Conservation (phyloP, 352 stramenopile species). For the Phytopythium sindhum region DNA sequence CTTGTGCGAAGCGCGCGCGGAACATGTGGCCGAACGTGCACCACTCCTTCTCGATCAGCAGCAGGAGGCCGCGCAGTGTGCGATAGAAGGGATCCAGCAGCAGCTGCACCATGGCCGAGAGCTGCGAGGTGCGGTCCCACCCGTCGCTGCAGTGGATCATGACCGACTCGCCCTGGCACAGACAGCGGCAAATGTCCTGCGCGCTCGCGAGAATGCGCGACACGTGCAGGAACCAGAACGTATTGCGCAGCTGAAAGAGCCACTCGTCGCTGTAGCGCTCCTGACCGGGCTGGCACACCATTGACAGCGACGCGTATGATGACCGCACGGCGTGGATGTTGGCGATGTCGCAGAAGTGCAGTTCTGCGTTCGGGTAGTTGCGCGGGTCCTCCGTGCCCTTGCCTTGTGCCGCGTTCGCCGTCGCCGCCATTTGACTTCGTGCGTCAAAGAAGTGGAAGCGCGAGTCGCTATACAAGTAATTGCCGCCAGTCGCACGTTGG, state of each 20-base stretch:
- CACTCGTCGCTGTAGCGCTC: conserved; percentile 80
- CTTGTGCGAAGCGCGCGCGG: conserved; percentile 93
- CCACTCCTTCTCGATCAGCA: conserved; percentile 99
- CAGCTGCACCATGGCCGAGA: conserved; percentile 94
- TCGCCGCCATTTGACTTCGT: conserved; percentile 80
- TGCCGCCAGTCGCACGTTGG: conserved; percentile 53
- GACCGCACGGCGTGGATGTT: conserved; percentile 99
- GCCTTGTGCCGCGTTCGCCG: conserved; percentile 79
- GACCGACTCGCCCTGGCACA: conserved; percentile 93
- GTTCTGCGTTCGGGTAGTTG: conserved; percentile 94
- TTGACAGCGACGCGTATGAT: conserved; percentile 75
- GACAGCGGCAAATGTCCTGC: conserved; percentile 92
- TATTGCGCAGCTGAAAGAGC: conserved; percentile 90
- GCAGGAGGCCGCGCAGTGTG: conserved; percentile 93
- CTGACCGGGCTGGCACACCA: conserved; percentile 72
- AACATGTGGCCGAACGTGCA: conserved; percentile 99
- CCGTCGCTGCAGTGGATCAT: conserved; percentile 99
- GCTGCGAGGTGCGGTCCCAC: conserved; percentile 98
- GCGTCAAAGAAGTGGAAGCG: conserved; percentile 88
- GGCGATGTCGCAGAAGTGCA: conserved; percentile 98
- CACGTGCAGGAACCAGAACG: conserved; percentile 97
- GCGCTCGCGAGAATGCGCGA: conserved; percentile 93
- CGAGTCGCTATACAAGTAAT: conserved; percentile 36
- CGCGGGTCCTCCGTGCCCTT: conserved; percentile 90
- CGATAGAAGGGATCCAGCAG: conserved; percentile 98